Percentiles rank a stretch among this genome's conserved stretches.
phyloP scores from a whole-genome alignment of 305 asterid species.

The Fraxinus baroniana region DNA sequence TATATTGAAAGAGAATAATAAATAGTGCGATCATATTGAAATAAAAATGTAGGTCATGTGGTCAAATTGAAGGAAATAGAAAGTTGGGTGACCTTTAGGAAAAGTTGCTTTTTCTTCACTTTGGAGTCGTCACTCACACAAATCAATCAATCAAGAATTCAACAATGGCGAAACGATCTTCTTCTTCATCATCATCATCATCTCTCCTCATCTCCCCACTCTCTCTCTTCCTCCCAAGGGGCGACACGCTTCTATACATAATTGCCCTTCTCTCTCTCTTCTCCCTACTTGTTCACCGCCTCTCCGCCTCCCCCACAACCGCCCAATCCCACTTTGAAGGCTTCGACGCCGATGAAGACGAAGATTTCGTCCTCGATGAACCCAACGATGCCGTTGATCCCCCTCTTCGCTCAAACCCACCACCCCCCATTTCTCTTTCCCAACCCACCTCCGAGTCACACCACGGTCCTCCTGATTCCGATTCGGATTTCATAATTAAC shows the following conservation, averaged over 20 bases:
- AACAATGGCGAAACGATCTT: conserved; percentile 53
- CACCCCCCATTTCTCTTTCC: conserved; percentile 66
- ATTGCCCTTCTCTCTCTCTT: conserved; percentile 58
- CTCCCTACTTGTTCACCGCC: conserved; percentile 60
- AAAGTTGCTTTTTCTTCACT: neutral
- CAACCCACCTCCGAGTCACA: conserved; percentile 50
- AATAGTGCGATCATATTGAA: neutral
- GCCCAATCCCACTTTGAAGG: conserved; percentile 79
- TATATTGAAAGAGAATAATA: neutral
- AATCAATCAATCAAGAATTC: conserved; percentile 4
- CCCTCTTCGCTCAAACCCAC: conserved; percentile 45
- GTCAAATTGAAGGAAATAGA: neutral
- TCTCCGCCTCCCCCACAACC: conserved; percentile 48
- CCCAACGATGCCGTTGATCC: conserved; percentile 42
- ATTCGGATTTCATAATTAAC: conserved; percentile 24
- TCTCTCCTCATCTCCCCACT: conserved; percentile 47
- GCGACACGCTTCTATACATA: conserved; percentile 57
- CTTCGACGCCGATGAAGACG: conserved; percentile 87
- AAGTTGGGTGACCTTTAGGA: neutral
- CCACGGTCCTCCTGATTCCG: conserved; percentile 57
- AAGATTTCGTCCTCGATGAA: conserved; percentile 43
- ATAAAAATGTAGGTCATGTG: neutral
- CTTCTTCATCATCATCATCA: conserved; percentile 32
- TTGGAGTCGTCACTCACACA: neutral
- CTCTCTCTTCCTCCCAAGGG: conserved; percentile 61